phyloP scores from a whole-genome alignment of 805 yeast genomes.

The Diddensiella transvaalensis region DNA sequence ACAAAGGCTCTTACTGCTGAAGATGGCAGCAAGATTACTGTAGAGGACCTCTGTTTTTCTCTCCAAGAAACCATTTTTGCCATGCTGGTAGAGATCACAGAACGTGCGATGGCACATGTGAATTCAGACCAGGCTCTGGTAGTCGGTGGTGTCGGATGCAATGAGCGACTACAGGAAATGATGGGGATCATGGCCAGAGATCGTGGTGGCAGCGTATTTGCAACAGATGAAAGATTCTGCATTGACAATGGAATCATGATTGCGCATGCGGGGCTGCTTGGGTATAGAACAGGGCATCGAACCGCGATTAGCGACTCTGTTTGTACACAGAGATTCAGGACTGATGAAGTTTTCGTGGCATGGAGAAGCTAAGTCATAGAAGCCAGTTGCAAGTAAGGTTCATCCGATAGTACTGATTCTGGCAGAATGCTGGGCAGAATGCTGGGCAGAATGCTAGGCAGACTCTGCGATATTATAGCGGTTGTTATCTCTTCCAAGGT shows the following conservation, averaged over 20 bases:
- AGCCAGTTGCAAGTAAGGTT: too few relatives aligned
- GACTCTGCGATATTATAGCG: not conserved
- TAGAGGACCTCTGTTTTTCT: slow-evolving; percentile 88
- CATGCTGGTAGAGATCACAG: slow-evolving; percentile 97
- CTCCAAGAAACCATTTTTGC: slow-evolving; percentile 90
- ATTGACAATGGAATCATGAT: slow-evolving; percentile 99
- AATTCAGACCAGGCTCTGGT: slow-evolving; percentile 82
- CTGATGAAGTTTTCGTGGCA: slow-evolving; percentile 85
- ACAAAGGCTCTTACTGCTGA: slow-evolving; percentile 25
- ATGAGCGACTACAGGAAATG: slow-evolving; percentile 88
- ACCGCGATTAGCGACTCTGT: slow-evolving; percentile 64
- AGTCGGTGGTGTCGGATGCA: slow-evolving; percentile 99
- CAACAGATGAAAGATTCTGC: slow-evolving; percentile 96
- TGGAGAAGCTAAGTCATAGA: slow-evolving; percentile 75
- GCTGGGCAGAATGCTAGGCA: slow-evolving; percentile 1
- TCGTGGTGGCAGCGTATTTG: slow-evolving; percentile 82
- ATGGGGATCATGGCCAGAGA: slow-evolving; percentile 93
- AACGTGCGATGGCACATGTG: slow-evolving; percentile 98
- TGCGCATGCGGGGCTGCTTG: slow-evolving; percentile 93
- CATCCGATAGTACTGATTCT: too few relatives aligned
- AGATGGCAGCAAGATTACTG: slow-evolving; percentile 52
- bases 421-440: not conserved
- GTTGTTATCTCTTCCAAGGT: not conserved
- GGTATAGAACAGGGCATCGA: slow-evolving; percentile 72
- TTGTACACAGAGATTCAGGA: slow-evolving; percentile 89